Evolutionary conservation across 2,329 filamentous ascomycete species (phyloP).

Genomic region (Colletotrichum australisinense): DNA sequence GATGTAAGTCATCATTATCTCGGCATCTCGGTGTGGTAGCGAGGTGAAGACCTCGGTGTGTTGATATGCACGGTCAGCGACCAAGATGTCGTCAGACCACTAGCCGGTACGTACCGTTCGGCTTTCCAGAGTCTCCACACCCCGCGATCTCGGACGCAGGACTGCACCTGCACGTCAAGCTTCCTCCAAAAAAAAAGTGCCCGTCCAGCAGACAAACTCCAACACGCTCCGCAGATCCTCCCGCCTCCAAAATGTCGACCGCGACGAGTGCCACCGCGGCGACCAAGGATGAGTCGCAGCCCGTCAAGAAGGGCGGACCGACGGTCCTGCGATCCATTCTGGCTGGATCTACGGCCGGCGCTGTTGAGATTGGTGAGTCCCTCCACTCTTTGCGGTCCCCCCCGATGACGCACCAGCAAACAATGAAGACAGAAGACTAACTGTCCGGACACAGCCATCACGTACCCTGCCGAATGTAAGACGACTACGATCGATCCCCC

Average conservation of each 20-base stretch:
- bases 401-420: background rate
- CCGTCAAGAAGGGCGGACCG: constrained; percentile 63
- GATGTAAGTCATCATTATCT: background rate
- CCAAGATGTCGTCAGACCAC: constrained; percentile 8
- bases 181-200: constrained; percentile 2
- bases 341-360: constrained; percentile 92
- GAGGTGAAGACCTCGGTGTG: constrained; percentile 11
- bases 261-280: constrained; percentile 37
- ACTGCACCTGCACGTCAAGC: constrained; percentile 20
- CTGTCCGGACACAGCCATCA: constrained; percentile 70
- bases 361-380: constrained; percentile 85
- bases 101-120: constrained; percentile 5
- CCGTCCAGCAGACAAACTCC: background rate
- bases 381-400: background rate
- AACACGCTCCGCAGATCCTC: constrained; percentile 16
- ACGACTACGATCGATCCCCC: constrained; percentile 42
- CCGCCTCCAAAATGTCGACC: constrained; percentile 26
- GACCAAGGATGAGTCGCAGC: constrained; percentile 39
- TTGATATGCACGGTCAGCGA: background rate
- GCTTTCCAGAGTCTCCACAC: constrained; percentile 19
- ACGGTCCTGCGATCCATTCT: constrained; percentile 90
- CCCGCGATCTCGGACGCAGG: constrained; percentile 34
- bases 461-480: constrained; percentile 92
- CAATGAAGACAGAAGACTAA: constrained; percentile 38
- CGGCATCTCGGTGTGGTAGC: background rate